Base-by-base conservation (phyloP, 2,329 filamentous ascomycete species). In the Ophiostoma novo-ulmi region DNA sequence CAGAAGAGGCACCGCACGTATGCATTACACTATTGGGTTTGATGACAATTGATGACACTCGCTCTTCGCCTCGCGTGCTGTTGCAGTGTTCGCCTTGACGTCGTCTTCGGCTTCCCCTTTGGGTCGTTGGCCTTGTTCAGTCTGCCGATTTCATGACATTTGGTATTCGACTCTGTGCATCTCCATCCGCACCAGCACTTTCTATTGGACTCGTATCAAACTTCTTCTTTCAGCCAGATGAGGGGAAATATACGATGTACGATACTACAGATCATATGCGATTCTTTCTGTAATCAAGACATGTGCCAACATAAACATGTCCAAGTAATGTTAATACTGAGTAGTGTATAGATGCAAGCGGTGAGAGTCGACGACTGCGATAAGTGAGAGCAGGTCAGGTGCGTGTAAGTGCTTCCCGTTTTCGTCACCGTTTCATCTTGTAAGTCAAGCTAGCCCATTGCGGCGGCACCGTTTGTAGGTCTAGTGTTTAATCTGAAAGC, bases 101-200 rank as follows among this genome's bases (percentile, higher is more conserved):
- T 39, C 61, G 61, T 38, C 61, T 64, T 38, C 61, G 61, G 61
- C 61, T 64, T 38, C 61, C 61, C 61, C 35, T 64, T 64, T n/a
- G 13, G 52, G 52, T 22, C 20, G 10, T 26, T 14, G 31, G 55
- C 22, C 26, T 26, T 1, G 26, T n/a, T n/a, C n/a, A 31, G 31
- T 31, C 5, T 17, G 26, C 44, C 31, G 31, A 31, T 31, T 31
- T 31, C 31, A 31, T 31, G 3, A 4, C 31, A 4, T 31, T 31
- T 44, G 39, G 8, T 44, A 13, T 44, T 44, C 6, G 39, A 44
- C 11, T 11, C 39, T 11, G 39, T 44, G 39, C 39, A 44, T 44
- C 6, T 44, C 8, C 1, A 41, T 10, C 2, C 39, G 14, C 39
- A 14, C 39, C 10, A 14, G 20, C 13, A 48, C 13, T 14, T 6